phyloP scores from a whole-genome alignment of 305 asterid genomes.

The Fraxinus velutina region DNA sequence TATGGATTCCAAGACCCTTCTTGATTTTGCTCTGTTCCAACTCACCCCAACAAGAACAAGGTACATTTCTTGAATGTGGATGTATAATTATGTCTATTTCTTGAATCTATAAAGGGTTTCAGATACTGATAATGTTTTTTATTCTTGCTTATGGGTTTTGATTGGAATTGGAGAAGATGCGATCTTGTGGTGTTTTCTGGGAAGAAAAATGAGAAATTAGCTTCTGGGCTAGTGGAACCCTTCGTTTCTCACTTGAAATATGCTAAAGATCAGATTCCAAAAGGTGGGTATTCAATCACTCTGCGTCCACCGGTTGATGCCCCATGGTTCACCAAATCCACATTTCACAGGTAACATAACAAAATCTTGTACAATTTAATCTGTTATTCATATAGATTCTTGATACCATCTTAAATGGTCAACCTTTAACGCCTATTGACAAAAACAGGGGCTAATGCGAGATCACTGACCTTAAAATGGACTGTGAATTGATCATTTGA shows the following conservation, averaged over 20 bases:
- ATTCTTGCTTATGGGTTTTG: constrained; percentile 24
- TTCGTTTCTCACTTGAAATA: constrained; percentile 72
- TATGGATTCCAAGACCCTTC: constrained; percentile 60
- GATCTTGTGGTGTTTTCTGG: constrained; percentile 80
- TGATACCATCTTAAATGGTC: neutral
- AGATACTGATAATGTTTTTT: constrained; percentile 20
- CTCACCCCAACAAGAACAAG: constrained; percentile 90
- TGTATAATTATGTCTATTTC: constrained; percentile 7
- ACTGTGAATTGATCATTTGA: neutral
- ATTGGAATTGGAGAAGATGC: constrained; percentile 44
- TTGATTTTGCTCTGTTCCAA: constrained; percentile 73
- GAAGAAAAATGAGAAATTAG: constrained; percentile 65
- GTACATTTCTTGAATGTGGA: constrained; percentile 27
- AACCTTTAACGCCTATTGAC: neutral
- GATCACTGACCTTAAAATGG: neutral
- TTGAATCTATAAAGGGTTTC: neutral
- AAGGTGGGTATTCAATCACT: constrained; percentile 80
- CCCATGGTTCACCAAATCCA: constrained; percentile 76
- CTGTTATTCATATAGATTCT: neutral
- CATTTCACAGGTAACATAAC: constrained; percentile 59
- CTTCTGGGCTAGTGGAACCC: constrained; percentile 85
- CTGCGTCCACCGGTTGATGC: constrained; percentile 57
- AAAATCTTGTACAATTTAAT: neutral
- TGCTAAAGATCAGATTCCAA: constrained; percentile 75
- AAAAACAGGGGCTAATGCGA: neutral